These are phyloP conservation scores for Astragalus glycyphyllos DNA, from an alignment of 306 rosid genomes.

Conservation along the genomic window DNA sequence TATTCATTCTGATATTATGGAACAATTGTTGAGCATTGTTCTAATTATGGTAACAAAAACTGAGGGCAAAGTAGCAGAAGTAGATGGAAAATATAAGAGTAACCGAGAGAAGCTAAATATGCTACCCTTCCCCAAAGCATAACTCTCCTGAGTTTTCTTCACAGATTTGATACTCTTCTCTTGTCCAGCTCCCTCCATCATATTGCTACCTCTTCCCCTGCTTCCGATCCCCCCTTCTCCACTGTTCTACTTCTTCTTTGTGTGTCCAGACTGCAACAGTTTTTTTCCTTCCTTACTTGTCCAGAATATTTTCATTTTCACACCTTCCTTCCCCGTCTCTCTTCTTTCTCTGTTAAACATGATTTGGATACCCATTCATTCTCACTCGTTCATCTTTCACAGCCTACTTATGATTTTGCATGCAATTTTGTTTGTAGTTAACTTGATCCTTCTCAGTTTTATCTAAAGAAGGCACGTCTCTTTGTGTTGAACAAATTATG, in stretches of 20 bases:
- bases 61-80: background rate
- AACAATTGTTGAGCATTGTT: background rate
- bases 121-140: slow-evolving; percentile 7
- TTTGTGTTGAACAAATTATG: slow-evolving; percentile 1
- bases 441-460: slow-evolving; percentile 27
- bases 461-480: slow-evolving; percentile 19
- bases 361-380: slow-evolving; percentile 1
- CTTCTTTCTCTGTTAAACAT: background rate
- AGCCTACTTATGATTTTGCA: slow-evolving; percentile 26
- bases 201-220: background rate
- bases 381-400: slow-evolving; percentile 26
- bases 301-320: slow-evolving; percentile 14
- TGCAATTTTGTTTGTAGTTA: slow-evolving; percentile 21
- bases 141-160: background rate
- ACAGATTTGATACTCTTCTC: background rate
- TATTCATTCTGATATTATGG: background rate
- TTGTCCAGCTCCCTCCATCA: slow-evolving; percentile 5
- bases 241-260: background rate
- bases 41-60: background rate
- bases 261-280: background rate
- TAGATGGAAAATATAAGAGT: background rate
- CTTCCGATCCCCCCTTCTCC: background rate
- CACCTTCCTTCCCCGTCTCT: background rate
- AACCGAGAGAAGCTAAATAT: slow-evolving; percentile 20
- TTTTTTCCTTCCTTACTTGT: slow-evolving; percentile 2